Evolutionary conservation across 768 basidiomycete genomes (phyloP).

Genomic region (Phanerochaete carnosa): DNA sequence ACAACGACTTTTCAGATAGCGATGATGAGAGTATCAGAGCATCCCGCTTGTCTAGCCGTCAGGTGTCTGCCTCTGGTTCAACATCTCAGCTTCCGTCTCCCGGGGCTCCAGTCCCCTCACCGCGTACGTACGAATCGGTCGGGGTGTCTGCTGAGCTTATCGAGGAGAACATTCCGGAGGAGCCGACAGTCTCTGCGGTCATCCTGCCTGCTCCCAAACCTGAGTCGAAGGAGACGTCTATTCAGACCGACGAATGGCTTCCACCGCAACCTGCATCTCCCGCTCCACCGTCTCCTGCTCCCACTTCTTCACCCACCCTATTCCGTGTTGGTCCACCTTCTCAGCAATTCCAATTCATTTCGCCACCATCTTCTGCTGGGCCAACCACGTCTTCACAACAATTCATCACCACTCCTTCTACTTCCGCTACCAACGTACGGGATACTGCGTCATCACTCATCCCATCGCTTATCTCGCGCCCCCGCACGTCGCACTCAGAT

Average conservation of each 20-base stretch:
- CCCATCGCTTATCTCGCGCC: conserved; percentile 44
- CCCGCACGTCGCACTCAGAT: conserved; percentile 54
- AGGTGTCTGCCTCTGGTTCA: conserved; percentile 25
- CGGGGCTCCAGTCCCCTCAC: conserved; percentile 20
- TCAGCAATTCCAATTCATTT: conserved; percentile 68
- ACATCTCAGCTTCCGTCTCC: neutral
- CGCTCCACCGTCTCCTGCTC: conserved; percentile 24
- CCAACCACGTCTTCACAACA: conserved; percentile 30
- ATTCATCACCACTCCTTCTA: conserved; percentile 35
- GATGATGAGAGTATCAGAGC: conserved; percentile 77
- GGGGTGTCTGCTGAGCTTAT: conserved; percentile 32
- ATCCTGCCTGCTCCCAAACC: conserved; percentile 45
- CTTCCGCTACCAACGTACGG: conserved; percentile 20
- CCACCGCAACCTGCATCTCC: conserved; percentile 32
- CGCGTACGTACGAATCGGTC: conserved; percentile 51
- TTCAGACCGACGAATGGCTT: conserved; percentile 76
- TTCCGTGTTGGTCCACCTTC: conserved; percentile 57
- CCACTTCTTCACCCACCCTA: conserved; percentile 34
- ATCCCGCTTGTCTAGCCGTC: conserved; percentile 38
- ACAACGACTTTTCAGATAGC: conserved; percentile 60
- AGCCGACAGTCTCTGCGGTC: conserved; percentile 6
- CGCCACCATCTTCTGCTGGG: conserved; percentile 43
- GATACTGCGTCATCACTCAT: conserved; percentile 49
- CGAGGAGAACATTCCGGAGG: conserved; percentile 16
- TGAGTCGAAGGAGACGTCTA: conserved; percentile 69